Evolutionary conservation across 352 stramenopile species (phyloP).

Genomic region (Pythium biforme): DNA sequence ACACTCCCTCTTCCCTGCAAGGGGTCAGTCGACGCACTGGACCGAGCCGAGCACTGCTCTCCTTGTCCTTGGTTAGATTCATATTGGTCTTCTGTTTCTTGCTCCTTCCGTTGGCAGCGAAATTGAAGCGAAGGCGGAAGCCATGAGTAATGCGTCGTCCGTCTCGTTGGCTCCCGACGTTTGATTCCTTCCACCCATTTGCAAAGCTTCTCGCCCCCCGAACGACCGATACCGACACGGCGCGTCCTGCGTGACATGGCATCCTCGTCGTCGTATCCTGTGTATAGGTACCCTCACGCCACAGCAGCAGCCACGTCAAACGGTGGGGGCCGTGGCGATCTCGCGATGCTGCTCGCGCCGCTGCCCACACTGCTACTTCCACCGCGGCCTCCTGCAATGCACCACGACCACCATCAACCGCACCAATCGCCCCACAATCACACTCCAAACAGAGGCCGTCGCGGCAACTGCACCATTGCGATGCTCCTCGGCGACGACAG

Average conservation of each 20-base stretch:
- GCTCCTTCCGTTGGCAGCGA: background rate
- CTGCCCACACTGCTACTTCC: background rate
- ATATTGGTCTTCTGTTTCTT: background rate
- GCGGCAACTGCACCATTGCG: slow-evolving; percentile 1
- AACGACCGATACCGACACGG: background rate
- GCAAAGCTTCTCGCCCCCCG: background rate
- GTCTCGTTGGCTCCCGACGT: too few species aligned
- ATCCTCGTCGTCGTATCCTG: background rate
- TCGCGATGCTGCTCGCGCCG: background rate
- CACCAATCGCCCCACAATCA: background rate
- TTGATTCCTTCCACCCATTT: background rate
- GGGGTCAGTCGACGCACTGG: background rate
- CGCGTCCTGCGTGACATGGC: background rate
- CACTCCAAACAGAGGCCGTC: background rate
- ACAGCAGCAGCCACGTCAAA: too few species aligned
- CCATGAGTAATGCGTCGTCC: too few species aligned
- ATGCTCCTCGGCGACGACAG: background rate
- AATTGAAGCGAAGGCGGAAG: too few species aligned
- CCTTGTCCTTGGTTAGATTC: background rate
- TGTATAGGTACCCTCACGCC: background rate
- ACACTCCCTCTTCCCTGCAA: background rate
- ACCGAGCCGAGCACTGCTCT: background rate
- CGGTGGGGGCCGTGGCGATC: too few species aligned
- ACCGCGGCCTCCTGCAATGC: too few species aligned
- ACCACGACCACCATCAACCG: too few species aligned